phyloP scores from a whole-genome alignment of 179 eudicot species.

The Sideroxylon spinosum region DNA sequence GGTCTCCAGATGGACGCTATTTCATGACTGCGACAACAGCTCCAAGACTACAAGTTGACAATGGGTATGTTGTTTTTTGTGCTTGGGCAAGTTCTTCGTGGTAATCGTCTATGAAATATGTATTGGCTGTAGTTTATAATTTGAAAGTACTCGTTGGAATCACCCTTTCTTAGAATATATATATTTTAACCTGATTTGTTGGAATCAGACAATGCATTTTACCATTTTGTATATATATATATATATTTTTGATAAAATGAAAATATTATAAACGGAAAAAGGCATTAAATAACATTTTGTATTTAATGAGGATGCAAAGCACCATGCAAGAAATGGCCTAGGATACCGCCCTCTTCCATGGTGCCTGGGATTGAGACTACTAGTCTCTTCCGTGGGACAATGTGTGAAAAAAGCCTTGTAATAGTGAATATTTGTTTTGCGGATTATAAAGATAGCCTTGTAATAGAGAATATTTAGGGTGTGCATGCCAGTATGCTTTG shows the following conservation, averaged over 20 bases:
- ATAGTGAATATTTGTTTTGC: not conserved
- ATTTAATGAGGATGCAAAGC: not conserved
- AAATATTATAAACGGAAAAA: too few species aligned
- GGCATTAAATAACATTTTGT: not conserved
- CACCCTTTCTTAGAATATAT: too few species aligned
- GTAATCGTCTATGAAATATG: not conserved
- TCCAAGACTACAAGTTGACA: slow-evolving; percentile 92
- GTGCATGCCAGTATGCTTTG: not conserved
- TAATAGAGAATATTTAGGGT: not conserved
- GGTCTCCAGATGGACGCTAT: slow-evolving; percentile 92
- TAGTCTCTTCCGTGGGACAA: not conserved
- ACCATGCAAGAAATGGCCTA: not conserved
- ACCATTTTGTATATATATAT: not conserved
- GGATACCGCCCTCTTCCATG: not conserved
- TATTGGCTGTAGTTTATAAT: not conserved
- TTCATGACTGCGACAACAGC: slow-evolving; percentile 97
- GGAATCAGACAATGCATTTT: not conserved
- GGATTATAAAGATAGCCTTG: not conserved
- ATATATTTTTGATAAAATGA: too few species aligned
- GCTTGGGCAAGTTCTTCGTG: not conserved
- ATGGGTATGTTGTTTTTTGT: slow-evolving; percentile 54
- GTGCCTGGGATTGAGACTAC: not conserved
- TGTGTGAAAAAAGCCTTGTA: not conserved
- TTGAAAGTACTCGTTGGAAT: not conserved
- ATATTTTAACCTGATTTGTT: not conserved